These are phyloP conservation scores for Rugosomyces carneus DNA, from an alignment of 1,284 basidiomycete genomes.

Conservation along the genomic window DNA sequence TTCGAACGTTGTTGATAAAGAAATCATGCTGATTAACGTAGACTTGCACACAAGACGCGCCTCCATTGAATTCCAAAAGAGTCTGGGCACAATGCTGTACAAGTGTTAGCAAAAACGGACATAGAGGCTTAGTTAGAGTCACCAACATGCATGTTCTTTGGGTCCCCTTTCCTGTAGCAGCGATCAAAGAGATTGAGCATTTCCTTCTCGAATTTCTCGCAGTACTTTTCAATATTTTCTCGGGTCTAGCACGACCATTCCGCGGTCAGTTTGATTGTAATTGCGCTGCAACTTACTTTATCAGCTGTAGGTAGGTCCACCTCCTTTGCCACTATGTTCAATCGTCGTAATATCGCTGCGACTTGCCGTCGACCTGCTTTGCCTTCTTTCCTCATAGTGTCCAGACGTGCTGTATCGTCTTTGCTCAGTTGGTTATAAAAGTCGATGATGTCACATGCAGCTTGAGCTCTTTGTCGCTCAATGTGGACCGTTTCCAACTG, in stretches of 20 bases:
- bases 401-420: slow-evolving; percentile 75
- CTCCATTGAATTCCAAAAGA: slow-evolving; percentile 96
- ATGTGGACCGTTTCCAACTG: slow-evolving; percentile 95
- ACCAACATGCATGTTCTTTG: slow-evolving; percentile 95
- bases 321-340: slow-evolving; percentile 89
- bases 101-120: background rate
- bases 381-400: slow-evolving; percentile 81
- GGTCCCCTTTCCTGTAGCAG: slow-evolving; percentile 94
- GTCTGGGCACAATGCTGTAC: slow-evolving; percentile 93
- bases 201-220: slow-evolving; percentile 98
- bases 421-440: slow-evolving; percentile 92
- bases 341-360: slow-evolving; percentile 83
- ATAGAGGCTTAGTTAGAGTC: background rate
- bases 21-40: slow-evolving; percentile 99
- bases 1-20: slow-evolving; percentile 87
- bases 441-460: slow-evolving; percentile 91
- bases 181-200: slow-evolving; percentile 95
- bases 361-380: slow-evolving; percentile 84
- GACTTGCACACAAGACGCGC: slow-evolving; percentile 93
- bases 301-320: slow-evolving; percentile 81
- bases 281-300: slow-evolving; percentile 43
- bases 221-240: slow-evolving; percentile 91
- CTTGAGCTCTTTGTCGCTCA: slow-evolving; percentile 88
- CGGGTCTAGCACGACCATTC: slow-evolving; percentile 48
- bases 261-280: slow-evolving; percentile 2